Conservation (phyloP, 495 filamentous ascomycete genomes). For the Bathelium albidoporum region DNA sequence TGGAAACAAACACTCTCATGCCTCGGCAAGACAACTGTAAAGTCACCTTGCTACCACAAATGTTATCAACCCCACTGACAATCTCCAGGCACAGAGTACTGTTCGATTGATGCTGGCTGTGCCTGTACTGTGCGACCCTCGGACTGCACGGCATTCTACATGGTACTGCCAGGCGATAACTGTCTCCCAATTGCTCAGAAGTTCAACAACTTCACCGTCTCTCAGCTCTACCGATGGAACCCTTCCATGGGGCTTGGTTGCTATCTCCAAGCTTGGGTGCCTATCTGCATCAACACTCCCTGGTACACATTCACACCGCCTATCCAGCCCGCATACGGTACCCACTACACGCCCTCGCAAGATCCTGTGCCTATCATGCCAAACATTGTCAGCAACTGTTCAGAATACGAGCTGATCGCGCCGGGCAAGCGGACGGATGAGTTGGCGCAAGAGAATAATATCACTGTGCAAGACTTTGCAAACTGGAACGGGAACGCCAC, state of each 20-base stretch:
- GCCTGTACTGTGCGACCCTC: background rate
- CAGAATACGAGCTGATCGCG: background rate
- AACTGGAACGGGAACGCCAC: background rate
- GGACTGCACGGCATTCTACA: background rate
- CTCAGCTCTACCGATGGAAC: slow-evolving; percentile 4
- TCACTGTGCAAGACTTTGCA: background rate
- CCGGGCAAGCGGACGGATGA: background rate
- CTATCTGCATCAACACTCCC: background rate
- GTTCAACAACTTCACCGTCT: background rate
- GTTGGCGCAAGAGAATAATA: background rate
- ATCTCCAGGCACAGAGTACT: background rate
- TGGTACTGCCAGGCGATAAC: background rate
- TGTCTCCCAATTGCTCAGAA: background rate
- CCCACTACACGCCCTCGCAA: background rate
- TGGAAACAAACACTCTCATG: background rate
- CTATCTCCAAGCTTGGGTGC: background rate
- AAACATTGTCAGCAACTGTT: background rate
- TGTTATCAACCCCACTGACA: background rate
- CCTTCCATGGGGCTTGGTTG: background rate
- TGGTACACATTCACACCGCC: slow-evolving; percentile 3
- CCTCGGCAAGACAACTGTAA: slow-evolving; percentile 1
- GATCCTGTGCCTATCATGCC: background rate
- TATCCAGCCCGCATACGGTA: background rate
- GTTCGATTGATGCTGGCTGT: background rate
- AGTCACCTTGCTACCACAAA: background rate